Percentiles rank a stretch among this genome's conserved stretches.
phyloP scores from a whole-genome alignment of 2,329 filamentous ascomycete genomes.

The Alternaria sp. region DNA sequence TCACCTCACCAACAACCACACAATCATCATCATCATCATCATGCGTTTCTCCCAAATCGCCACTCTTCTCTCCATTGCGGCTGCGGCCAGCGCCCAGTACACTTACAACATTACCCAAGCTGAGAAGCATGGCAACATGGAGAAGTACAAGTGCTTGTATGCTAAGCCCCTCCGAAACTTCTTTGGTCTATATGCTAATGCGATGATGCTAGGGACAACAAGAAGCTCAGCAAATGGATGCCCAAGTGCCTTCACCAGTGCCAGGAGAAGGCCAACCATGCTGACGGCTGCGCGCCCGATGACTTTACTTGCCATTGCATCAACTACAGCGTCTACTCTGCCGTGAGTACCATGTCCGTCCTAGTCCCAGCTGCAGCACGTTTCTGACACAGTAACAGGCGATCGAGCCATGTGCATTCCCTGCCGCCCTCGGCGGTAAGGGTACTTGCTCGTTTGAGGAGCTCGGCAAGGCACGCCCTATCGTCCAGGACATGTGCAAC shows the following conservation, averaged over 20 bases:
- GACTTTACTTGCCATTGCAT: slow-evolving; percentile 34
- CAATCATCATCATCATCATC: neutral
- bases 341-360: slow-evolving; percentile 10
- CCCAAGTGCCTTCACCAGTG: slow-evolving; percentile 24
- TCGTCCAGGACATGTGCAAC: slow-evolving; percentile 32
- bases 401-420: slow-evolving; percentile 28
- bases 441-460: slow-evolving; percentile 22
- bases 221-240: slow-evolving; percentile 16
- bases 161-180: neutral
- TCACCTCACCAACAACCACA: neutral
- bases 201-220: slow-evolving; percentile 13
- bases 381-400: slow-evolving; percentile 8
- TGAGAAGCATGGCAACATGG: slow-evolving; percentile 17
- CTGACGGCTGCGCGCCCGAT: slow-evolving; percentile 29
- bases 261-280: slow-evolving; percentile 23
- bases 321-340: slow-evolving; percentile 26
- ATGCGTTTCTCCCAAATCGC: slow-evolving; percentile 6
- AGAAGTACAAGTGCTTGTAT: slow-evolving; percentile 38
- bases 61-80: slow-evolving; percentile 4
- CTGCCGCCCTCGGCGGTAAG: slow-evolving; percentile 11
- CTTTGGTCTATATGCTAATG: neutral
- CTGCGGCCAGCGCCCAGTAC: slow-evolving; percentile 16
- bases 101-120: slow-evolving; percentile 34
- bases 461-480: slow-evolving; percentile 19
- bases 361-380: neutral